These are phyloP conservation scores for Phaeodactylum tricornutum DNA, from an alignment of 108 stramenopile species.

Conservation along the genomic window DNA sequence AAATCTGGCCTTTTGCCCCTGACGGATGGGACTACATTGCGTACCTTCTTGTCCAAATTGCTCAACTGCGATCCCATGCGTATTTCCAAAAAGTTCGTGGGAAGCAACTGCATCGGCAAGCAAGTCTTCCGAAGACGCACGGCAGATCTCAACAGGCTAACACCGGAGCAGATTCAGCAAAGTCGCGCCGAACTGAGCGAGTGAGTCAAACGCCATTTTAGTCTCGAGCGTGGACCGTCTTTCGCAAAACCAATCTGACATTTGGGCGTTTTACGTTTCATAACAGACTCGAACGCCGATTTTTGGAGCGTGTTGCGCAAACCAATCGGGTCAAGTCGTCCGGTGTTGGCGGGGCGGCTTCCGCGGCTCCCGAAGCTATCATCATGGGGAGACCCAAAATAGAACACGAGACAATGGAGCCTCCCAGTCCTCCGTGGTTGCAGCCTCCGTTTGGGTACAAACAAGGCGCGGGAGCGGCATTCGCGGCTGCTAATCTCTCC, in stretches of 20 bases:
- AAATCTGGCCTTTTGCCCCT: slow-evolving; percentile 84
- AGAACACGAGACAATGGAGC: too few relatives aligned
- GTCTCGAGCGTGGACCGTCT: background rate
- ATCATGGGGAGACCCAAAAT: too few relatives aligned
- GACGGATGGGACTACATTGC: slow-evolving; percentile 93
- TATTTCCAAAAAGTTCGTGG: slow-evolving; percentile 98
- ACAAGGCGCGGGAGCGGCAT: slow-evolving; percentile 29
- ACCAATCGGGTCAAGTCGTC: slow-evolving; percentile 83
- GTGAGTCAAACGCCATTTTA: slow-evolving; percentile 7
- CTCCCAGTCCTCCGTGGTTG: slow-evolving; percentile 41
- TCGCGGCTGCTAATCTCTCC: slow-evolving; percentile 29
- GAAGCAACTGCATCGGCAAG: slow-evolving; percentile 93
- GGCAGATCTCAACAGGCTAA: slow-evolving; percentile 80
- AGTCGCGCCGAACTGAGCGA: slow-evolving; percentile 73
- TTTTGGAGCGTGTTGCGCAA: slow-evolving; percentile 89
- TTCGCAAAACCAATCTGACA: background rate
- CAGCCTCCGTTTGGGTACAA: slow-evolving; percentile 46
- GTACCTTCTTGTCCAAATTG: slow-evolving; percentile 88
- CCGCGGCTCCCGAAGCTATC: background rate
- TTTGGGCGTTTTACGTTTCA: too few relatives aligned
- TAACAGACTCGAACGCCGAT: slow-evolving; percentile 67
- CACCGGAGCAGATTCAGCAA: slow-evolving; percentile 79
- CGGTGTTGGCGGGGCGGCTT: slow-evolving; percentile 1
- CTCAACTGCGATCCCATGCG: slow-evolving; percentile 98
- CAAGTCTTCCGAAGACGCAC: slow-evolving; percentile 87